These are phyloP conservation scores for Globisporangium paddicum DNA, from an alignment of 352 stramenopile species.

Conservation along the genomic window DNA sequence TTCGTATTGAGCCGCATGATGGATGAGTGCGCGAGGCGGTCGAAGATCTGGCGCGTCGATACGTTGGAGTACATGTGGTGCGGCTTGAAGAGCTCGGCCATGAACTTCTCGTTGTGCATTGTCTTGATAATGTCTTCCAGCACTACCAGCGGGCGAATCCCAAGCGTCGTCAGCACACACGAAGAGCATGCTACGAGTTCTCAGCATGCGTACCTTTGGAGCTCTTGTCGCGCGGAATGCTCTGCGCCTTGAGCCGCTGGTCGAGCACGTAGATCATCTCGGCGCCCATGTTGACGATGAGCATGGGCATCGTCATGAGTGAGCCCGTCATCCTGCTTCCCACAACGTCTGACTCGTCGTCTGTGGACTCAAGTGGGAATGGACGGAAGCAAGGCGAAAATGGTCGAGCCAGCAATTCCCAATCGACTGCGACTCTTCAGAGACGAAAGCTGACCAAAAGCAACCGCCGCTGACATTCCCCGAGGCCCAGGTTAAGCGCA, in stretches of 20 bases:
- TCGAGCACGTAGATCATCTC: slow-evolving; percentile 95
- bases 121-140: slow-evolving; percentile 90
- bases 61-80: slow-evolving; percentile 89
- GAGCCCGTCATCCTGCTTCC: slow-evolving; percentile 38
- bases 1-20: slow-evolving; percentile 94
- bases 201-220: slow-evolving; percentile 43
- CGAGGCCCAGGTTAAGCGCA: no score
- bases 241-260: slow-evolving; percentile 90
- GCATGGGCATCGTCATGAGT: slow-evolving; percentile 88
- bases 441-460: no score
- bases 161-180: not conserved
- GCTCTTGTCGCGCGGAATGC: slow-evolving; percentile 87
- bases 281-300: slow-evolving; percentile 92
- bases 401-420: no score
- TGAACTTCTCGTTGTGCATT: slow-evolving; percentile 92
- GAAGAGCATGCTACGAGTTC: not conserved
- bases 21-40: slow-evolving; percentile 89
- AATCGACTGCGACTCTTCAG: no score
- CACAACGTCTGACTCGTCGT: not conserved
- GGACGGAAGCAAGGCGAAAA: no score
- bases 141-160: slow-evolving; percentile 42
- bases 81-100: slow-evolving; percentile 90
- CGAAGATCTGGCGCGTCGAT: slow-evolving; percentile 90
- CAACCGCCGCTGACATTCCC: no score
- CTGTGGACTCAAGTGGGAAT: not conserved